A percentile compares a stretch with the other conserved stretches of the same genome.
Evolutionary conservation across 106 monocot species (phyloP).

Genomic region (Platanthera zijinensis): DNA sequence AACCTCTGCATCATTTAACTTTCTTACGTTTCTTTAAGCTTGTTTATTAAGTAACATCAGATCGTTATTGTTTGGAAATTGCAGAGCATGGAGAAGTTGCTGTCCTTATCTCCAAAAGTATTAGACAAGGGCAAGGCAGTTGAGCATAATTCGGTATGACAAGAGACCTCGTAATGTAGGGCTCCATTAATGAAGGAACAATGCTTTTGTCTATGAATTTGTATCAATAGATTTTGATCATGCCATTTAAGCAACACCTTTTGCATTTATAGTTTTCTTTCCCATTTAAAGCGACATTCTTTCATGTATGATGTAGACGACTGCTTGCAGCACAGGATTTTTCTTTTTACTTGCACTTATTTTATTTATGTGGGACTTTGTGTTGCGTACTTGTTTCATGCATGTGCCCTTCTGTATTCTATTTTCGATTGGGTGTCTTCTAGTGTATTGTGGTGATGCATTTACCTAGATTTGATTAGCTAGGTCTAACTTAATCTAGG

Average conservation of each 20-base stretch:
- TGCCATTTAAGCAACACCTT: not conserved
- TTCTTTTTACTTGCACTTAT: too few relatives aligned
- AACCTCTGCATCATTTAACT: not conserved
- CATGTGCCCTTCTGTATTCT: too few relatives aligned
- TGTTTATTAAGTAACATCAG: not conserved
- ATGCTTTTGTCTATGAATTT: not conserved
- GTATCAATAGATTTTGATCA: not conserved
- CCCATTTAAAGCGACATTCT: not conserved
- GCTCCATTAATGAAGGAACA: not conserved
- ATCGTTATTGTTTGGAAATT: conserved; percentile 9
- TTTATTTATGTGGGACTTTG: too few relatives aligned
- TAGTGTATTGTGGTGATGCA: too few relatives aligned
- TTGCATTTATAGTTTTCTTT: not conserved
- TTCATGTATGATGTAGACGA: not conserved
- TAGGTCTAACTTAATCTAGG: too few relatives aligned
- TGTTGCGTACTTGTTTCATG: too few relatives aligned
- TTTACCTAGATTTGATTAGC: too few relatives aligned
- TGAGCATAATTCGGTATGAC: conserved; percentile 13
- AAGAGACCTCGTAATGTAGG: not conserved
- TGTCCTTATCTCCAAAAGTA: conserved; percentile 29
- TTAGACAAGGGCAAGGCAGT: conserved; percentile 22
- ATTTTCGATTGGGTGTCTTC: too few relatives aligned
- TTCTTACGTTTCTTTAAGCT: not conserved
- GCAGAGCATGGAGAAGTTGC: conserved; percentile 56
- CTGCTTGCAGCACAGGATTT: too few relatives aligned